phyloP scores from a whole-genome alignment of 768 basidiomycete species.

The Pleurotus tuoliensis region DNA sequence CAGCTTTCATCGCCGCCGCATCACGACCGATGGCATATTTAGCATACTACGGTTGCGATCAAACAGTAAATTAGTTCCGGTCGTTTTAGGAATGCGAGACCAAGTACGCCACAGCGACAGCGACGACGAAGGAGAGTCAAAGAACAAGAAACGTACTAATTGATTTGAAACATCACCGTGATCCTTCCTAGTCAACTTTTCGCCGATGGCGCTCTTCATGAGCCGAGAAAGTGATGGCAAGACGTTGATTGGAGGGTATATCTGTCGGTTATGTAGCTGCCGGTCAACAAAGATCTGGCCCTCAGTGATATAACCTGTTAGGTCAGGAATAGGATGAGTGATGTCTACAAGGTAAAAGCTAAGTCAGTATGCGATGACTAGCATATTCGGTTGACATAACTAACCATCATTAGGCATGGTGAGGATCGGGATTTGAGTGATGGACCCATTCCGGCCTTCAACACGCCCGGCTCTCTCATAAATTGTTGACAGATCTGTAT shows the following conservation, averaged over 20 bases:
- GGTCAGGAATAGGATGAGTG: conserved; percentile 99
- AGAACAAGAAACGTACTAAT: conserved; percentile 53
- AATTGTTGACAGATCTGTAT: conserved; percentile 98
- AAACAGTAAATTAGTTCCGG: not conserved
- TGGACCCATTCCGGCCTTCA: conserved; percentile 95
- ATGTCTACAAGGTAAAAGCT: conserved; percentile 65
- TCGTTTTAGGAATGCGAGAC: conserved; percentile 10
- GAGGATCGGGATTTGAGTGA: conserved; percentile 98
- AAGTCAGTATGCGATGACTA: conserved; percentile 8
- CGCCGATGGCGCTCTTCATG: conserved; percentile 99
- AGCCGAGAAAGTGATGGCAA: conserved; percentile 96
- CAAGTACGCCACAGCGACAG: conserved; percentile 1
- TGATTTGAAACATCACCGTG: conserved; percentile 99
- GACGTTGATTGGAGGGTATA: conserved; percentile 99
- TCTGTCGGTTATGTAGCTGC: conserved; percentile 93
- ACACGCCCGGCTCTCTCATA: conserved; percentile 99
- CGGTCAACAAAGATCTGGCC: conserved; percentile 99
- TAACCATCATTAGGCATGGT: conserved; percentile 99
- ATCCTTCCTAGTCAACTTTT: conserved; percentile 95
- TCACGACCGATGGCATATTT: conserved; percentile 98
- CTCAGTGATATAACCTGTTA: conserved; percentile 99
- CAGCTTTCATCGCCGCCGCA: conserved; percentile 98
- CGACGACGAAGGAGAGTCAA: not conserved
- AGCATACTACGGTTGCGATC: conserved; percentile 62
- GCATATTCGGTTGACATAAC: conserved; percentile 19